Conservation (phyloP, 495 filamentous ascomycete genomes). For the Xylaria sp. region DNA sequence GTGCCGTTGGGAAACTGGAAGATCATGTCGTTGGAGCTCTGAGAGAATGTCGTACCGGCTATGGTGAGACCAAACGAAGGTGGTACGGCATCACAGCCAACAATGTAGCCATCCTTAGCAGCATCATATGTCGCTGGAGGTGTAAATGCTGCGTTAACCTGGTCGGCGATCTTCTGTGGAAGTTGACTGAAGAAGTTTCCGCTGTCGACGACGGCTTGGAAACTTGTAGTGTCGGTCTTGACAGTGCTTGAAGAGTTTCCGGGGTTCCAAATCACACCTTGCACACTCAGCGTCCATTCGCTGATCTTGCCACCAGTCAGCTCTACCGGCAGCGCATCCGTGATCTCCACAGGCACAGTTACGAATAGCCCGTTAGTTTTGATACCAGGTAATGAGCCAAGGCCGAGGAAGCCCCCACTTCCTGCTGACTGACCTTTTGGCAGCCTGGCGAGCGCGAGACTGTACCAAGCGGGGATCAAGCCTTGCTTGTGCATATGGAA, state of each 20-base stretch:
- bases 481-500: slow-evolving; percentile 60
- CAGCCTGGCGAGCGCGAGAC: slow-evolving; percentile 46
- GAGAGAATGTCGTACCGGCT: slow-evolving; percentile 54
- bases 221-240: slow-evolving; percentile 41
- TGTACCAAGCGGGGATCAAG: slow-evolving; percentile 61
- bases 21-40: slow-evolving; percentile 65
- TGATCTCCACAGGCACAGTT: slow-evolving; percentile 16
- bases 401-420: slow-evolving; percentile 33
- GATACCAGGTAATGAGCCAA: slow-evolving; percentile 26
- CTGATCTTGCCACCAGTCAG: slow-evolving; percentile 27
- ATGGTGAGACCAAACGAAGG: slow-evolving; percentile 60
- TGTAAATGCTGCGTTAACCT: slow-evolving; percentile 59
- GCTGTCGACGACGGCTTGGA: slow-evolving; percentile 56
- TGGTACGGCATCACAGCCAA: slow-evolving; percentile 60
- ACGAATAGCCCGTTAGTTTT: slow-evolving; percentile 32
- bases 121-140: slow-evolving; percentile 59
- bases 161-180: slow-evolving; percentile 54
- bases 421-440: neutral
- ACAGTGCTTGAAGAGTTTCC: slow-evolving; percentile 35
- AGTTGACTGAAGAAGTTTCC: slow-evolving; percentile 56
- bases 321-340: slow-evolving; percentile 17
- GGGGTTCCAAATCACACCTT: slow-evolving; percentile 37
- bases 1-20: slow-evolving; percentile 41
- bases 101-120: slow-evolving; percentile 56
- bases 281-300: slow-evolving; percentile 28